Evolutionary conservation across 2,329 filamentous ascomycete genomes (phyloP).

Genomic region (Harringtonia aguacate): DNA sequence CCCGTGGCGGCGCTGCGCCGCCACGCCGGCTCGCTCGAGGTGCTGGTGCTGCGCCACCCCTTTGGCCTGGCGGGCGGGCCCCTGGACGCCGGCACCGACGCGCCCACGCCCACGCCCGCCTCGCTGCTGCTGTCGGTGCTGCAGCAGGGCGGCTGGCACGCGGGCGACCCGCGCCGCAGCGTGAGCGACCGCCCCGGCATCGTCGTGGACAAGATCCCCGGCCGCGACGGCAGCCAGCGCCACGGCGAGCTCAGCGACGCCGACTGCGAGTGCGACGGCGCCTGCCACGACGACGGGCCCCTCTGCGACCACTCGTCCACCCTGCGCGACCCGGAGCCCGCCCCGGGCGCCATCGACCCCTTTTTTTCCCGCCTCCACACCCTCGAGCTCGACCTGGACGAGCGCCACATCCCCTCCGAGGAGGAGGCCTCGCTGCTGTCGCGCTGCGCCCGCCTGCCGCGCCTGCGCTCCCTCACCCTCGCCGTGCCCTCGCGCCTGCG

Average conservation of each 20-base stretch:
- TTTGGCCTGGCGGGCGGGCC: slow-evolving; percentile 2
- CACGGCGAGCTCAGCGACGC: too few species aligned
- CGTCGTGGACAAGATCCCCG: too few species aligned
- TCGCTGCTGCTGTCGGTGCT: not conserved
- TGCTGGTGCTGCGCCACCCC: slow-evolving; percentile 29
- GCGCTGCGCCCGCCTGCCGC: slow-evolving; percentile 26
- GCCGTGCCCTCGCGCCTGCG: slow-evolving; percentile 24
- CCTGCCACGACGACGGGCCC: too few species aligned
- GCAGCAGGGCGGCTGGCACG: not conserved
- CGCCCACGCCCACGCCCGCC: not conserved
- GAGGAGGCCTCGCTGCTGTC: slow-evolving; percentile 24
- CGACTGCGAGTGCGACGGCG: too few species aligned
- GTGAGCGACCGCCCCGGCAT: too few species aligned
- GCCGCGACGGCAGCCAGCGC: too few species aligned
- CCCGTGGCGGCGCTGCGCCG: slow-evolving; percentile 25
- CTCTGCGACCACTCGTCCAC: too few species aligned
- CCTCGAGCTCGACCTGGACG: slow-evolving; percentile 37
- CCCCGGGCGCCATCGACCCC: not conserved
- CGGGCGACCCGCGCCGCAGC: too few species aligned
- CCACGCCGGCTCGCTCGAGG: slow-evolving; percentile 26
- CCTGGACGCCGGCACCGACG: not conserved
- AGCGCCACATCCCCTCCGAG: slow-evolving; percentile 15
- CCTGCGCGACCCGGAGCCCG: not conserved
- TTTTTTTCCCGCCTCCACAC: slow-evolving; percentile 28
- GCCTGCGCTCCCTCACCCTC: slow-evolving; percentile 28